Percentiles rank a stretch among this genome's conserved stretches.
These are phyloP conservation scores for Claviceps quebecensis DNA, from an alignment of 2,329 filamentous ascomycete species.

Conservation along the genomic window DNA sequence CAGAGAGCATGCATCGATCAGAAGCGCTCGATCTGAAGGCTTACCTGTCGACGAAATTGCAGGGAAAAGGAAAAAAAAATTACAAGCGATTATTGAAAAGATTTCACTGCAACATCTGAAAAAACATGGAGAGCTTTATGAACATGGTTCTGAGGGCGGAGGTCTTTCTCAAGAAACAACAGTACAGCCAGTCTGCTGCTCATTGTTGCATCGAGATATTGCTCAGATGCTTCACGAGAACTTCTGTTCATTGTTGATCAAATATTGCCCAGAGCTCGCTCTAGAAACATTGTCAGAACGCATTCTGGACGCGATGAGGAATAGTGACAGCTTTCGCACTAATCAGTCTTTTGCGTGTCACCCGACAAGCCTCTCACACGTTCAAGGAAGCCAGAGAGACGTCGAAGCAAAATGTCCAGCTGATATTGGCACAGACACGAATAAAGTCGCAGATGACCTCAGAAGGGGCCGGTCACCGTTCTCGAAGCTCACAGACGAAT, in stretches of 20 bases:
- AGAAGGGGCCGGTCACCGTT: background rate
- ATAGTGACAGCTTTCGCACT: constrained; percentile 4
- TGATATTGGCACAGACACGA: background rate
- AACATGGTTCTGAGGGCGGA: constrained; percentile 23
- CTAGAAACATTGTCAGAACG: constrained; percentile 31
- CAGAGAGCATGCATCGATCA: constrained; percentile 29
- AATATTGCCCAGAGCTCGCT: constrained; percentile 23
- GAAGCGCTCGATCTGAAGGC: background rate
- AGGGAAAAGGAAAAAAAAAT: constrained; percentile 7
- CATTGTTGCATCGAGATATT: constrained; percentile 31
- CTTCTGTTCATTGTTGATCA: constrained; percentile 36
- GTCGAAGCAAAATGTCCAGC: constrained; percentile 1
- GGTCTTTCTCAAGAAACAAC: constrained; percentile 23
- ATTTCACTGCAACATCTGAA: constrained; percentile 1
- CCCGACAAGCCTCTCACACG: constrained; percentile 4
- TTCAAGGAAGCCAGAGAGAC: constrained; percentile 9
- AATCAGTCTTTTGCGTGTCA: background rate
- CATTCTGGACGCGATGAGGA: constrained; percentile 24
- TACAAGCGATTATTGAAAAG: constrained; percentile 10
- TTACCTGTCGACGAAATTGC: background rate
- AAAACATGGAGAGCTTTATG: background rate
- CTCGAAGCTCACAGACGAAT: background rate
- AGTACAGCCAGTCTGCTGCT: constrained; percentile 31
- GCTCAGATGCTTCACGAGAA: constrained; percentile 31
- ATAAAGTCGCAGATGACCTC: background rate